Conservation (phyloP, 257 asterid genomes). For the Salvia splendens region DNA sequence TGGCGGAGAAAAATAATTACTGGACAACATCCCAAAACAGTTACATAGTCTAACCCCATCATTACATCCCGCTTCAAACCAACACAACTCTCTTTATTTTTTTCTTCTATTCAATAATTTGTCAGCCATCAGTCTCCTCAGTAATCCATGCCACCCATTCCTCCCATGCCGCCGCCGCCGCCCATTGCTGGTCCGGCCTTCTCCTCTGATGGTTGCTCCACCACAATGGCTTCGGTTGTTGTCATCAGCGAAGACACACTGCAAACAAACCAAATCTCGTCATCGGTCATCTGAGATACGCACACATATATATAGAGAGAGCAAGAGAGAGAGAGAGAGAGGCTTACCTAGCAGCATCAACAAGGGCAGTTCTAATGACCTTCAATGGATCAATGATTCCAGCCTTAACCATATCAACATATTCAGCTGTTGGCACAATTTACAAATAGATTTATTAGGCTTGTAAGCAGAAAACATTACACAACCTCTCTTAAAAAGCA, state of each 20-base stretch:
- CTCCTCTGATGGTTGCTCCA: slow-evolving; percentile 77
- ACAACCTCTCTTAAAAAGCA: not conserved
- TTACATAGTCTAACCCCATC: slow-evolving; percentile 29
- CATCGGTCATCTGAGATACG: not conserved
- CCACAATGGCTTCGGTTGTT: slow-evolving; percentile 86
- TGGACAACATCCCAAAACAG: slow-evolving; percentile 10
- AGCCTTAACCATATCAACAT: slow-evolving; percentile 88
- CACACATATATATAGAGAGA: no score
- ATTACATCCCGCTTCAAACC: slow-evolving; percentile 31
- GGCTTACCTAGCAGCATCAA: slow-evolving; percentile 88
- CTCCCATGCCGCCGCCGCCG: slow-evolving; percentile 79
- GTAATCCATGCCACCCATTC: slow-evolving; percentile 87
- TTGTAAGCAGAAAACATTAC: not conserved
- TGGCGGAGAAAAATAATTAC: slow-evolving; percentile 21
- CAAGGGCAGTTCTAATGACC: slow-evolving; percentile 90
- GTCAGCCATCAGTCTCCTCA: slow-evolving; percentile 28
- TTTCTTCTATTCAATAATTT: slow-evolving; percentile 19
- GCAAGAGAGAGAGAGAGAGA: not conserved
- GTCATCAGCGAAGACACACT: slow-evolving; percentile 90
- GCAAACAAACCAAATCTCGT: slow-evolving; percentile 24
- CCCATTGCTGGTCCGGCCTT: slow-evolving; percentile 68
- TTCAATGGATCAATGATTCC: slow-evolving; percentile 89
- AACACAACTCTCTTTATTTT: slow-evolving; percentile 22
- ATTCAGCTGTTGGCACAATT: slow-evolving; percentile 56
- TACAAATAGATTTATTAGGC: not conserved